Evolutionary conservation across 1,284 basidiomycete genomes (phyloP).

Genomic region (Malassezia obtusa): DNA sequence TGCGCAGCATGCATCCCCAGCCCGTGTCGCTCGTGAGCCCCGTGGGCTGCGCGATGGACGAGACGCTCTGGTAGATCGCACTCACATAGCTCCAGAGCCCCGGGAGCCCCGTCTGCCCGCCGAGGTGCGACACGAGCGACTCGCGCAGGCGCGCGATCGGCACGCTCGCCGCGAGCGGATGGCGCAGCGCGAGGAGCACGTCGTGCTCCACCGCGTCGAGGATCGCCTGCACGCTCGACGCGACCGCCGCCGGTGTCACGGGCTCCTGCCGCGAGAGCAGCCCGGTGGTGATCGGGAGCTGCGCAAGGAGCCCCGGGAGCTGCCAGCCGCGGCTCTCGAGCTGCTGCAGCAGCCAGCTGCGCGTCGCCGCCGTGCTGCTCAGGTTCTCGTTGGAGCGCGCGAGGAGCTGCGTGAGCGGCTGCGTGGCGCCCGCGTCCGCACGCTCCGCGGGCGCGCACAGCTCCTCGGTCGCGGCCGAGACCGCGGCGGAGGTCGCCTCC

Average conservation of each 20-base stretch:
- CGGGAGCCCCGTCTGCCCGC: background rate
- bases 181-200: background rate
- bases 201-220: constrained; percentile 5
- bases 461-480: constrained; percentile 5
- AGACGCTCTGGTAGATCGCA: background rate
- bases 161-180: background rate
- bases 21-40: constrained; percentile 86
- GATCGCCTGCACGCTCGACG: background rate
- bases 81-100: constrained; percentile 4
- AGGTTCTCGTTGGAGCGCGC: constrained; percentile 8
- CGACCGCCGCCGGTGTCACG: background rate
- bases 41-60: constrained; percentile 15
- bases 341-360: constrained; percentile 1
- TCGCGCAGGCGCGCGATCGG: background rate
- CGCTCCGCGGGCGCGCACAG: background rate
- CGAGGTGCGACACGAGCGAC: background rate
- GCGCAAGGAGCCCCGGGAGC: constrained; percentile 1
- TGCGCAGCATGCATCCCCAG: constrained; percentile 96
- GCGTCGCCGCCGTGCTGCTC: constrained; percentile 2
- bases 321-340: constrained; percentile 9
- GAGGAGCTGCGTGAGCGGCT: constrained; percentile 8
- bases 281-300: background rate
- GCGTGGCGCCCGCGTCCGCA: background rate
- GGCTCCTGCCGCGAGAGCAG: background rate
- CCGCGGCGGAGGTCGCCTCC: constrained; percentile 28